Evolutionary conservation across 1,139 yeast species (phyloP), one percentile per base, ranked within the genome.

Genomic region (Scheffersomyces parashehatae): DNA sequence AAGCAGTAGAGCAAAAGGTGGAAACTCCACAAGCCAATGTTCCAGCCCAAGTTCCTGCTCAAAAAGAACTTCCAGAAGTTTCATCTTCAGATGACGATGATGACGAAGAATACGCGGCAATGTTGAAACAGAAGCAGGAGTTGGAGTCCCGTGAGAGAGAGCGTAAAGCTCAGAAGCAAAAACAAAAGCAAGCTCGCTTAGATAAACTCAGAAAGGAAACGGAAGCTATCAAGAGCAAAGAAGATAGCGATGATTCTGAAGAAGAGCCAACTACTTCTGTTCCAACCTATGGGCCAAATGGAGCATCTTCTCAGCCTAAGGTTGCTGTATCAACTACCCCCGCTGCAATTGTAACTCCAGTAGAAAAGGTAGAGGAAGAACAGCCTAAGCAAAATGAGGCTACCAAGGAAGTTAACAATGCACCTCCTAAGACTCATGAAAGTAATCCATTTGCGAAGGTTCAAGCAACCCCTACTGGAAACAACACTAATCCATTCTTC

Each of bases 161-260:
- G 50, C 69, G 78, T 49, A 77, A 73, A 47, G 65, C 67, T 47
- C 75, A 67, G 60, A 78, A 68, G 53, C 73, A 73, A 50, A 70
- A 69, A 40, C 81, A 75, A 28, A 80, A 79, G 53, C 88, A 82
- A 48, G 84, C 77, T 33, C 71, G 83, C 40, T 64, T 83, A 49
- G 88, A 86, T 1, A 76, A 75, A 45, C 66, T 84, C 46, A 76
- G 72, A 55, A 79, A 75, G 48, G 86, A 88, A 64, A 80, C 83
- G 84, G 84, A 81, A 48, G 82, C 67, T n/a, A 50, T 78, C 53
- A 81, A 67, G 51, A 59, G 57, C 39, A 61, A 60, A 44, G 67
- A 62, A 30, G 62, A 64, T 30, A 67, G 62, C 37, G 68, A 67
- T 35, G 68, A 62, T 43, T 75, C 64, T 46, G 77, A 64, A 15